Percentiles rank a stretch among this genome's conserved stretches.
These are phyloP conservation scores for Alopecurus myosuroides DNA, from an alignment of 176 grass and related monocot species.

Conservation along the genomic window DNA sequence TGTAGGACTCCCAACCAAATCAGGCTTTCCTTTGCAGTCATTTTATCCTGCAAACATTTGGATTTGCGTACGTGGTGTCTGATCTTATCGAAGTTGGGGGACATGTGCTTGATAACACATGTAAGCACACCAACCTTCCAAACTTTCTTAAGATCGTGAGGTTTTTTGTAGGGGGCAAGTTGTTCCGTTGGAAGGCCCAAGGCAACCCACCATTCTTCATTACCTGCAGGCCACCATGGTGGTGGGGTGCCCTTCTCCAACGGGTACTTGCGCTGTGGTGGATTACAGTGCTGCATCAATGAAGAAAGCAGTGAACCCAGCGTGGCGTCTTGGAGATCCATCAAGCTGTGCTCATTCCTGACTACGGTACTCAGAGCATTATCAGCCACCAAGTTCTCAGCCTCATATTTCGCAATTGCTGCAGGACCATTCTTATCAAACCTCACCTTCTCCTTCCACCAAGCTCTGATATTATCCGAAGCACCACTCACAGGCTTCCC, in stretches of 20 bases:
- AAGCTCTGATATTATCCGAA: slow-evolving; percentile 91
- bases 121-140: slow-evolving; percentile 98
- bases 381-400: slow-evolving; percentile 45
- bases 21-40: slow-evolving; percentile 91
- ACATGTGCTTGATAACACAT: slow-evolving; percentile 94
- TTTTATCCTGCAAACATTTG: slow-evolving; percentile 98
- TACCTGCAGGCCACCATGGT: slow-evolving; percentile 90
- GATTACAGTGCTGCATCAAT: slow-evolving; percentile 90
- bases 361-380: slow-evolving; percentile 36
- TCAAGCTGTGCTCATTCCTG: slow-evolving; percentile 55
- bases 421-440: slow-evolving; percentile 94
- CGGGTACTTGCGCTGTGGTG: slow-evolving; percentile 87
- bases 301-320: slow-evolving; percentile 87
- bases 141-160: slow-evolving; percentile 96
- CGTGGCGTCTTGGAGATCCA: slow-evolving; percentile 97
- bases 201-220: slow-evolving; percentile 78
- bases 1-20: slow-evolving; percentile 87
- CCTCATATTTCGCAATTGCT: slow-evolving; percentile 73
- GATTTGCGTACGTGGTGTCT: slow-evolving; percentile 83
- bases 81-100: slow-evolving; percentile 90
- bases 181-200: slow-evolving; percentile 66
- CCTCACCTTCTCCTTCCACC: slow-evolving; percentile 99
- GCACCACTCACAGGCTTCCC: slow-evolving; percentile 91
- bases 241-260: slow-evolving; percentile 77
- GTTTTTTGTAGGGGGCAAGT: slow-evolving; percentile 83